phyloP scores from a whole-genome alignment of 805 yeast genomes.

The Sugiyamaella marilandica region DNA sequence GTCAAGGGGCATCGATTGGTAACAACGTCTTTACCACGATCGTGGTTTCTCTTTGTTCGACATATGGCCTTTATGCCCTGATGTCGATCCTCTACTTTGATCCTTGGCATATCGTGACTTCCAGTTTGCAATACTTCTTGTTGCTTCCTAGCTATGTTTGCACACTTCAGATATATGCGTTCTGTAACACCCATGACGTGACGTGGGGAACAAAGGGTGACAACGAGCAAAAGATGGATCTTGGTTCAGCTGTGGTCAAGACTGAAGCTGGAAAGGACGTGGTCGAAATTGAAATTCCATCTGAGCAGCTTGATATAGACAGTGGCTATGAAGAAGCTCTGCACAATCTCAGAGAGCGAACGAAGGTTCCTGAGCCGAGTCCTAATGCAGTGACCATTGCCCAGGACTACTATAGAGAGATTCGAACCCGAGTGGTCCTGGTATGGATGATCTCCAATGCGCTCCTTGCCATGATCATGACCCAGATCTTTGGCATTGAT shows the following conservation, averaged over 20 bases:
- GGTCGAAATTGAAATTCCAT: constrained; percentile 70
- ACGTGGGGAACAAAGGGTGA: constrained; percentile 99
- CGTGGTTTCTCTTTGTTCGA: constrained; percentile 78
- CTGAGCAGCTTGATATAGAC: constrained; percentile 71
- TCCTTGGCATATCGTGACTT: constrained; percentile 94
- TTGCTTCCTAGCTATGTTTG: constrained; percentile 90
- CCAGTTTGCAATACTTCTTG: constrained; percentile 81
- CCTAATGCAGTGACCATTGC: constrained; percentile 35
- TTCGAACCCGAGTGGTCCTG: constrained; percentile 92
- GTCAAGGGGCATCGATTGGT: constrained; percentile 31
- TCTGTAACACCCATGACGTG: constrained; percentile 96
- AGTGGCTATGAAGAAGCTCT: constrained; percentile 74
- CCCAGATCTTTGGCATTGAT: constrained; percentile 72
- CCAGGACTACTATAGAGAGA: constrained; percentile 90
- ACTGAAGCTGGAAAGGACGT: constrained; percentile 80
- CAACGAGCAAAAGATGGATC: constrained; percentile 59
- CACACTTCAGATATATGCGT: constrained; percentile 90
- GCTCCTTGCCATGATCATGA: constrained; percentile 77
- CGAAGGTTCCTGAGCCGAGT: constrained; percentile 48
- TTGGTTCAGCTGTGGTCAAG: constrained; percentile 78
- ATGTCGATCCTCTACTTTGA: constrained; percentile 84
- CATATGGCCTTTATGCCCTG: constrained; percentile 82
- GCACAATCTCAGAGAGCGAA: constrained; percentile 64
- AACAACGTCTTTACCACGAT: constrained; percentile 53
- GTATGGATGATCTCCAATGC: constrained; percentile 86